Evolutionary conservation across 768 basidiomycete species (phyloP).

Genomic region (Crassisporium funariophilum): DNA sequence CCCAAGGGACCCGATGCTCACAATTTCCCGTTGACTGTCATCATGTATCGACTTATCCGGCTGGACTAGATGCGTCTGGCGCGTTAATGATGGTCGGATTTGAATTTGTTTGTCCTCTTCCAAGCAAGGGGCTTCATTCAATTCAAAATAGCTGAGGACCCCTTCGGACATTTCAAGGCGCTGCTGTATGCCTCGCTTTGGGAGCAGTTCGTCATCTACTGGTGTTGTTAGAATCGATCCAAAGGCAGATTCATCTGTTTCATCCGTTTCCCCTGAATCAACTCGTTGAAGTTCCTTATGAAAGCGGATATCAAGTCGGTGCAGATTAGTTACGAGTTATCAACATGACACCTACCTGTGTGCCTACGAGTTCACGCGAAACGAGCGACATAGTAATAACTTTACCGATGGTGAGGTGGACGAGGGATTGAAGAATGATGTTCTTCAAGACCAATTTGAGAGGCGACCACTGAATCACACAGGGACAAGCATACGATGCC

Average conservation of each 20-base stretch:
- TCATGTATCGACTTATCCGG: too few relatives aligned
- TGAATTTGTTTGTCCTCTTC: neutral
- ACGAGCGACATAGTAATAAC: too few relatives aligned
- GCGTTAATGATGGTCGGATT: neutral
- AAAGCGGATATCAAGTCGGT: neutral
- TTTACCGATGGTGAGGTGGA: too few relatives aligned
- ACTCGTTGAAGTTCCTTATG: conserved; percentile 23
- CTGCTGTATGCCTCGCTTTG: conserved; percentile 19
- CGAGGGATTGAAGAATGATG: too few relatives aligned
- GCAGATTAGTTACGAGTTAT: too few relatives aligned
- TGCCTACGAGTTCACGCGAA: neutral
- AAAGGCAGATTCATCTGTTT: conserved; percentile 47
- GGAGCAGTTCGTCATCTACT: conserved; percentile 33
- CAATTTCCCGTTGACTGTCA: too few relatives aligned
- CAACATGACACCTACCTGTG: neutral
- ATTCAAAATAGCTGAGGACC: conserved; percentile 17
- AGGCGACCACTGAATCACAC: too few relatives aligned
- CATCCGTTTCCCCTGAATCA: conserved; percentile 41
- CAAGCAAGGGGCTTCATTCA: conserved; percentile 3
- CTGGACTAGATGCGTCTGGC: too few relatives aligned
- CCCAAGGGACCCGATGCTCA: too few relatives aligned
- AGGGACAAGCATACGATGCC: too few relatives aligned
- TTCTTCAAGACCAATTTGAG: too few relatives aligned
- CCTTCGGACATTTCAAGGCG: conserved; percentile 17
- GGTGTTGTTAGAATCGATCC: conserved; percentile 44